Conservation (phyloP, 352 stramenopile genomes). For the Aphanomyces cochlioides region DNA sequence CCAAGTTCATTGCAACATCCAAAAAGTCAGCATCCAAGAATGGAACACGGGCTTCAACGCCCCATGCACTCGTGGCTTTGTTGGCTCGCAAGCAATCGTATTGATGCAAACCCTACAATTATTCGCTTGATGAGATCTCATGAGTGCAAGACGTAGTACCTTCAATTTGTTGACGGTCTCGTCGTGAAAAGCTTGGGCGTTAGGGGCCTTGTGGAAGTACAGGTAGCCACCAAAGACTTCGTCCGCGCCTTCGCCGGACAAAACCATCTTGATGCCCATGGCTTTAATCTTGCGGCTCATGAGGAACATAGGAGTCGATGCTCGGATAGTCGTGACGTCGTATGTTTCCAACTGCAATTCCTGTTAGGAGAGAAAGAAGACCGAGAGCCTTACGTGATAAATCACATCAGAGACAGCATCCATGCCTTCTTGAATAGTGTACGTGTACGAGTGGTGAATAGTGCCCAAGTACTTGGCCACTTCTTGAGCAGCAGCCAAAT, state of each 20-base stretch:
- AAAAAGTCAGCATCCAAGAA: conserved; percentile 99
- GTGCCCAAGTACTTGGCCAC: conserved; percentile 97
- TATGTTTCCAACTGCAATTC: conserved; percentile 91
- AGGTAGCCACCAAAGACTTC: conserved; percentile 99
- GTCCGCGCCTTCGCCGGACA: conserved; percentile 97
- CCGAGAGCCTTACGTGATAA: conserved; percentile 55
- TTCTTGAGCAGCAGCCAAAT: conserved; percentile 94
- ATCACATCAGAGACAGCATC: conserved; percentile 97
- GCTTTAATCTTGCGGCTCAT: conserved; percentile 99
- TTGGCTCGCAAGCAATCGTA: conserved; percentile 99
- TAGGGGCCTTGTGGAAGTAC: conserved; percentile 99
- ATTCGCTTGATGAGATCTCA: no score
- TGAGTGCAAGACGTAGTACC: not conserved
- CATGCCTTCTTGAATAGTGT: conserved; percentile 97
- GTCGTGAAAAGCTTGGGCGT: conserved; percentile 88
- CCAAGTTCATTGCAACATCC: conserved; percentile 97
- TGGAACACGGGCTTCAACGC: conserved; percentile 96
- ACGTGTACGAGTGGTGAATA: conserved; percentile 98
- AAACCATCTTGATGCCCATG: conserved; percentile 99
- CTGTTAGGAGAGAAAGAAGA: not conserved
- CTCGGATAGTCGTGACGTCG: conserved; percentile 97
- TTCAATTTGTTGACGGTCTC: conserved; percentile 95
- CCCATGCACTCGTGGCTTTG: conserved; percentile 98
- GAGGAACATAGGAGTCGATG: conserved; percentile 99
- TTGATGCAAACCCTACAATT: conserved; percentile 84